Base-by-base conservation (phyloP, 768 basidiomycete genomes). In the Agaricus blazei region DNA sequence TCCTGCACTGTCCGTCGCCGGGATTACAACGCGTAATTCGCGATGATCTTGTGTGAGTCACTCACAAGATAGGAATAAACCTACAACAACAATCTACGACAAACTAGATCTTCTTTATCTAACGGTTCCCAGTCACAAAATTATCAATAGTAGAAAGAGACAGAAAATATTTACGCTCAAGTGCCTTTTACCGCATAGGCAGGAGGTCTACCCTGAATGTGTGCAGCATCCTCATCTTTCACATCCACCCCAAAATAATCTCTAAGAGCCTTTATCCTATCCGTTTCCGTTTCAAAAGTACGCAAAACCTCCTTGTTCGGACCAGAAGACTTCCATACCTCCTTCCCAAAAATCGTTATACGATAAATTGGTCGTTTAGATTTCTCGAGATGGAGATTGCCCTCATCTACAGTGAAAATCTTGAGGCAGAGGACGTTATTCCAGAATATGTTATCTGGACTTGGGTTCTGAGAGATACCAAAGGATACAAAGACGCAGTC, bases 281-380 rank as follows among this genome's bases (percentile, higher is more conserved):
- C 67, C 44, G 51, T 1, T 52, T 72, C 71, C 6, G 58, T 65
- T n/a, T n/a, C 54, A 12, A 72, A 48, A 9, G 43, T 65, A 45
- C 50, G 56, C 8, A 68, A 26, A 1, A 63, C 55, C 19, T 68
- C 64, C 12, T 60, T 58, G 14, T 60, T 44, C n/a, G 57, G 47
- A 24, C 68, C 70, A 27, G 61, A 48, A 29, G 58, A 48, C 45
- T 58, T 59, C 62, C 62, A 67, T 12, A 71, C 63, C 41, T 68
- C 60, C 9, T 59, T 60, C 23, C 64, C 66, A 4, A 60, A 41
- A 59, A 72, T 44, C 9, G 62, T 50, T 43, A 68, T 61, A 28
- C 59, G 53, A 56, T 62, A 65, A 52, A 52, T 61, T 27, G 52
- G 52, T 26, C 51, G 55, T 42, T 56, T 58, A 9, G 37, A 51